A percentile compares a stretch with the other conserved stretches of the same genome.
phyloP scores from a whole-genome alignment of 1,284 basidiomycete species.

The Puccinia triticina region DNA sequence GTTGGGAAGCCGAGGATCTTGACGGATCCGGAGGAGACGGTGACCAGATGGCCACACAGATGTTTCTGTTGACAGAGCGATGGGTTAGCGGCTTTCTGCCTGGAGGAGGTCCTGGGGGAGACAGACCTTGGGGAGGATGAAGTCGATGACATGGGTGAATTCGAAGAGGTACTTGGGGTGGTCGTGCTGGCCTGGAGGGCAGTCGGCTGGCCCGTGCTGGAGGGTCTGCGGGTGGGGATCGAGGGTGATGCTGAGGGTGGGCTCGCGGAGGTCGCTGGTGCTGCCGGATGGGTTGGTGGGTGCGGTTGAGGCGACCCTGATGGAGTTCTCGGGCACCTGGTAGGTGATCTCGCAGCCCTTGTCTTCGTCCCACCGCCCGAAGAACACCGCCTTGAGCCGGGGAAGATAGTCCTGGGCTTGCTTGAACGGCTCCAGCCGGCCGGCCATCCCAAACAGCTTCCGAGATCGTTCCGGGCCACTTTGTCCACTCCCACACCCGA shows the following conservation, averaged over 20 bases:
- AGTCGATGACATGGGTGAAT: slow-evolving; percentile 43
- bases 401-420: slow-evolving; percentile 52
- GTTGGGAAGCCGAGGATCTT: slow-evolving; percentile 87
- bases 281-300: slow-evolving; percentile 48
- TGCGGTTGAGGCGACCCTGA: slow-evolving; percentile 60
- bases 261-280: not conserved
- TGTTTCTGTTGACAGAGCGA: slow-evolving; percentile 33
- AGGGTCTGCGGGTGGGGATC: not conserved
- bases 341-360: slow-evolving; percentile 83
- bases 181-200: not conserved
- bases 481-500: too few species aligned
- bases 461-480: too few species aligned
- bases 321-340: slow-evolving; percentile 85
- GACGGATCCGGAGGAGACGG: slow-evolving; percentile 68
- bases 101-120: too few species aligned
- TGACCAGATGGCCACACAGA: slow-evolving; percentile 85
- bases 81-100: not conserved
- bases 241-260: not conserved
- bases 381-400: slow-evolving; percentile 81
- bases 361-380: slow-evolving; percentile 78
- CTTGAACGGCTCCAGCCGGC: slow-evolving; percentile 13
- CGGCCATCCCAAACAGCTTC: not conserved
- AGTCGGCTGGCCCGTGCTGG: not conserved
- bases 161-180: slow-evolving; percentile 18
- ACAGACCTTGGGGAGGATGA: slow-evolving; percentile 46